Base-by-base conservation (phyloP, 2,329 filamentous ascomycete species). In the Epichloe bromicola region DNA sequence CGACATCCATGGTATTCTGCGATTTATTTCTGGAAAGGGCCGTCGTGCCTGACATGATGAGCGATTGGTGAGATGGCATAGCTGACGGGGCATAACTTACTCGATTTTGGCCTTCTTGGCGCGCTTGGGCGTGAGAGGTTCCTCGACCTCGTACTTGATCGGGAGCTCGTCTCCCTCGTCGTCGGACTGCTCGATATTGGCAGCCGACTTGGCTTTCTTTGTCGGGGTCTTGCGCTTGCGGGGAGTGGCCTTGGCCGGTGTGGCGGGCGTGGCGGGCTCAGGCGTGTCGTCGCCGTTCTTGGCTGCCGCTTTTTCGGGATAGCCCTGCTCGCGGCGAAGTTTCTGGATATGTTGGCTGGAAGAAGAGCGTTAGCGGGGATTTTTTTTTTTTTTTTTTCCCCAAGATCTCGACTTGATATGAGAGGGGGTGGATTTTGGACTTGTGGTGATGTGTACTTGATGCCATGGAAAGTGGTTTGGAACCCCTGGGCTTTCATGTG, bases 331-430 rank as follows among this genome's bases (percentile, higher is more conserved):
- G 5, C 65, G 63, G 53, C 68, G 68, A 3, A 74, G 64, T 56
- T 73, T 74, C 55, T 71, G 68, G 7, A 74, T 65, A 36, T 74
- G 72, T 57, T 74, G 72, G 44, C 72, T 74, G 46, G 49, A 49
- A 40, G 39, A 15, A 30, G 14, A n/a, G 43, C 42, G 20, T 53
- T 19, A 45, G 20, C 26, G 7, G 2, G 7, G 23, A 4, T 20
- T 4, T 20, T 4, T 10, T 30, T 10, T 30, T 30, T 10, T 8
- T 10, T 3, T 30, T 8, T 26, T 26, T 1, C 0, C 2, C 0
- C 2, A 30, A 30, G 2, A 30, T 30, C 5, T 46, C 12, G 30
- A 14, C 6, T 14, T 44, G 2, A 30, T 44, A 23, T 1, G 20
- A 7, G 10, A 1, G 20, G 20, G 20, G 20, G 23, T 5, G 23